These are phyloP conservation scores for Coemansia sp. DNA, from an alignment of 192 early-diverging fungal species.

Conservation along the genomic window DNA sequence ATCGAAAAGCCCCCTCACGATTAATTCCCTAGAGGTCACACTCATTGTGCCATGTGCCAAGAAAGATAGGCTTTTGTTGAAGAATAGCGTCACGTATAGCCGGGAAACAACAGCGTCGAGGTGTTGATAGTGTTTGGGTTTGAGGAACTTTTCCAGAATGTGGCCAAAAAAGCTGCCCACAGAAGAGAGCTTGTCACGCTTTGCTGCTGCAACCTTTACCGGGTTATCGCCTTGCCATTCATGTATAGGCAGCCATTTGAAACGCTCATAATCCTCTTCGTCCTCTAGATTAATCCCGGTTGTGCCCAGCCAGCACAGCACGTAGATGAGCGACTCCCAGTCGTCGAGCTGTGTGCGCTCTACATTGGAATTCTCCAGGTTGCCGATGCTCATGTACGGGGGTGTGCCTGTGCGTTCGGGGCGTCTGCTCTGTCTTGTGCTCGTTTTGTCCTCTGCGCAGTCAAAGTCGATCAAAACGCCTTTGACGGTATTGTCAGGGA, in stretches of 20 bases:
- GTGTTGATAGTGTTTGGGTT: not conserved
- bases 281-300: not conserved
- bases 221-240: not conserved
- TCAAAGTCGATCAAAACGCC: constrained; percentile 29
- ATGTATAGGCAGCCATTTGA: not conserved
- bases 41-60: not conserved
- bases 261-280: too few relatives aligned
- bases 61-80: not conserved
- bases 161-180: not conserved
- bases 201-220: not conserved
- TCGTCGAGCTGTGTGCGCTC: constrained; percentile 21
- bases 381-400: constrained; percentile 23
- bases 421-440: not conserved
- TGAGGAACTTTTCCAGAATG: not conserved
- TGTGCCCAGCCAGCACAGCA: not conserved
- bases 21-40: not conserved
- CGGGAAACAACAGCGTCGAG: not conserved
- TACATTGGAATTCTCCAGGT: not conserved
- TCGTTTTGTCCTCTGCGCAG: not conserved
- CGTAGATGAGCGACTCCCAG: constrained; percentile 18
- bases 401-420: constrained; percentile 2
- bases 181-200: not conserved
- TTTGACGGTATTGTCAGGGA: not conserved
- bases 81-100: not conserved
- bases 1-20: not conserved